These are phyloP conservation scores for Neoscytalidium dimidiatum DNA, from an alignment of 2,329 filamentous ascomycete species.

Conservation along the genomic window DNA sequence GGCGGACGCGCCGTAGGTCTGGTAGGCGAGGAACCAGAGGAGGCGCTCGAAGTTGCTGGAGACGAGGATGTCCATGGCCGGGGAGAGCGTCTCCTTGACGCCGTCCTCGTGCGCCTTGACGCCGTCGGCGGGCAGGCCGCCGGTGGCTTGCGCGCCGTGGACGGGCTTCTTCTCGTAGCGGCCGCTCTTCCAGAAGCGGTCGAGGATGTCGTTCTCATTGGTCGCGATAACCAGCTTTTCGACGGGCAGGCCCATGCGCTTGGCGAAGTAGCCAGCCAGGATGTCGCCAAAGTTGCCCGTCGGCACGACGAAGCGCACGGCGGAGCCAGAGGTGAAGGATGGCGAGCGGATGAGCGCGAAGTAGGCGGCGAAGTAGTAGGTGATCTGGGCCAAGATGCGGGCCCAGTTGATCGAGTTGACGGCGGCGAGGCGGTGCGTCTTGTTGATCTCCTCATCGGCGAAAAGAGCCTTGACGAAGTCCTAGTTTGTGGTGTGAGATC, in stretches of 20 bases:
- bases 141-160: constrained; percentile 57
- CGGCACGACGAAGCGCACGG: constrained; percentile 81
- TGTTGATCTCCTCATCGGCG: constrained; percentile 80
- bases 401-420: constrained; percentile 98
- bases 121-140: constrained; percentile 57
- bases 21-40: constrained; percentile 87
- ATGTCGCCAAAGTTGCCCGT: constrained; percentile 98
- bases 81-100: constrained; percentile 87
- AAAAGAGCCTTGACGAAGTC: constrained; percentile 95
- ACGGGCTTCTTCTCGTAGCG: constrained; percentile 83
- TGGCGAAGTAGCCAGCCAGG: constrained; percentile 88
- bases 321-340: constrained; percentile 62
- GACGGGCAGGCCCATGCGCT: constrained; percentile 82
- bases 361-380: constrained; percentile 96
- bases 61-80: constrained; percentile 97
- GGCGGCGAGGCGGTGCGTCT: constrained; percentile 79
- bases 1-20: constrained; percentile 54
- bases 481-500: constrained; percentile 42
- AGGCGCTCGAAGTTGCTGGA: constrained; percentile 96
- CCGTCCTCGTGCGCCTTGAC: constrained; percentile 66
- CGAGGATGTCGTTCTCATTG: constrained; percentile 95
- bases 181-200: constrained; percentile 91
- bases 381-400: constrained; percentile 92
- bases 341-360: constrained; percentile 70
- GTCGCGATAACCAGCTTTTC: constrained; percentile 91